Conservation (phyloP, 2,329 filamentous ascomycete genomes). For the Dothiorella sarmentorum region DNA sequence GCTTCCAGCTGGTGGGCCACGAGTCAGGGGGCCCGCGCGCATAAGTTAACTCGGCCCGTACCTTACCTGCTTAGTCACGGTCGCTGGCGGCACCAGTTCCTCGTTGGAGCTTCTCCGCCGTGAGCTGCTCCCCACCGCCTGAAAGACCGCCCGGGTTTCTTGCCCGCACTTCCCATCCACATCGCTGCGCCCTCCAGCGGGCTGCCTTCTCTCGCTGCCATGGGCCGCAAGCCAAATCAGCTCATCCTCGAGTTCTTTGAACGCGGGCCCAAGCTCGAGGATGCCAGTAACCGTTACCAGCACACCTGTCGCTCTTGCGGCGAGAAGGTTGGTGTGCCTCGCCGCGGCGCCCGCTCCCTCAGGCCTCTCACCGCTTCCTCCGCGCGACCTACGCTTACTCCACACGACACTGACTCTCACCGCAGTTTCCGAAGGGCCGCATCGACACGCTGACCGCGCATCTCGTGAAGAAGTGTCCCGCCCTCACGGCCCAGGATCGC, state of each 20-base stretch:
- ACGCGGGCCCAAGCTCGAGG: slow-evolving; percentile 78
- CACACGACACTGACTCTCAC: slow-evolving; percentile 17
- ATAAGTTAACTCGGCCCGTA: neutral
- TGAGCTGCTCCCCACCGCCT: neutral
- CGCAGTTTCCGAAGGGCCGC: slow-evolving; percentile 76
- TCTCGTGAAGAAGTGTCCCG: slow-evolving; percentile 81
- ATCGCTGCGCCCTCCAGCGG: neutral
- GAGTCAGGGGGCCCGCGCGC: neutral
- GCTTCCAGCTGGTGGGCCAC: neutral
- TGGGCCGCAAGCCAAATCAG: slow-evolving; percentile 81
- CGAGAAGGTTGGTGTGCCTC: slow-evolving; percentile 53
- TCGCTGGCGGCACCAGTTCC: neutral
- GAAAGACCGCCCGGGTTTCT: neutral
- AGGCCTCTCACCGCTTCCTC: slow-evolving; percentile 16
- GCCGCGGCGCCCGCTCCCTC: slow-evolving; percentile 6
- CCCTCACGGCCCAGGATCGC: slow-evolving; percentile 69
- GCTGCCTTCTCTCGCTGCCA: slow-evolving; percentile 33
- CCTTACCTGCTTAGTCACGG: neutral
- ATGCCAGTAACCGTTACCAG: slow-evolving; percentile 87
- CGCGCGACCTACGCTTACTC: slow-evolving; percentile 12
- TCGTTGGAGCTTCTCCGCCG: neutral
- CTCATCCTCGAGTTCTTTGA: slow-evolving; percentile 87
- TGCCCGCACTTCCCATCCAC: neutral
- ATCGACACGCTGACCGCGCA: slow-evolving; percentile 79
- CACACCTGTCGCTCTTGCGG: slow-evolving; percentile 88